Percentiles rank a stretch among this genome's conserved stretches.
phyloP scores from a whole-genome alignment of 352 stramenopile genomes.

The Globisporangium sylvaticum region DNA sequence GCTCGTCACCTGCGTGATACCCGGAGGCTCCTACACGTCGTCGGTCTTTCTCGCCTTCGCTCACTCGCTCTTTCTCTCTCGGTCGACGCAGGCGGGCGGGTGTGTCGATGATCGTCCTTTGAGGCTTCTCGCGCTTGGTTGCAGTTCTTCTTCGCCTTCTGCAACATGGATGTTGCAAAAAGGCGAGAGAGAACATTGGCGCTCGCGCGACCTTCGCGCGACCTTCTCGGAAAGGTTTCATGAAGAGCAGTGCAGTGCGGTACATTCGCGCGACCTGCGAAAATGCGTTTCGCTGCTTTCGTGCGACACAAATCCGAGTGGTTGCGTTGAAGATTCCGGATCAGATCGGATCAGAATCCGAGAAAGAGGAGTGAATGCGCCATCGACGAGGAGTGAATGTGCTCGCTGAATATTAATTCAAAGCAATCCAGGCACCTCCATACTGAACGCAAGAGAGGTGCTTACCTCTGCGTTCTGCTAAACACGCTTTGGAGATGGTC shows the following conservation, averaged over 20 bases:
- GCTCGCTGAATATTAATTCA: too few species aligned
- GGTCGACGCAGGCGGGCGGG: neutral
- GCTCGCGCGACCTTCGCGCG: conserved; percentile 3
- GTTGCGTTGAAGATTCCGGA: neutral
- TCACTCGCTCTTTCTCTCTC: neutral
- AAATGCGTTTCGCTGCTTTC: neutral
- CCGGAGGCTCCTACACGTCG: neutral
- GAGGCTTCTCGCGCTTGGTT: neutral
- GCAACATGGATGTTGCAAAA: conserved; percentile 2
- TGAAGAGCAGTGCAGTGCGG: neutral
- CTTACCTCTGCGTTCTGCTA: too few species aligned
- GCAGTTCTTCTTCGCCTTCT: neutral
- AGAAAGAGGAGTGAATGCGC: too few species aligned
- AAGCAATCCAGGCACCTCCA: too few species aligned
- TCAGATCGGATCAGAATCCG: neutral
- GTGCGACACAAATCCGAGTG: neutral
- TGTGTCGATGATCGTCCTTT: neutral
- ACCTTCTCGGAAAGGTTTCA: neutral
- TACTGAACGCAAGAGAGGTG: too few species aligned
- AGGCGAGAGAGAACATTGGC: conserved; percentile 4
- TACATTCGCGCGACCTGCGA: neutral
- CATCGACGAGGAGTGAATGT: too few species aligned
- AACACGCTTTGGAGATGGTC: too few species aligned
- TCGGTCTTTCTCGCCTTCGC: neutral
- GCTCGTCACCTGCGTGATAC: neutral